Evolutionary conservation across 805 yeast species (phyloP).

Genomic region (Metschnikowia koreensis): DNA sequence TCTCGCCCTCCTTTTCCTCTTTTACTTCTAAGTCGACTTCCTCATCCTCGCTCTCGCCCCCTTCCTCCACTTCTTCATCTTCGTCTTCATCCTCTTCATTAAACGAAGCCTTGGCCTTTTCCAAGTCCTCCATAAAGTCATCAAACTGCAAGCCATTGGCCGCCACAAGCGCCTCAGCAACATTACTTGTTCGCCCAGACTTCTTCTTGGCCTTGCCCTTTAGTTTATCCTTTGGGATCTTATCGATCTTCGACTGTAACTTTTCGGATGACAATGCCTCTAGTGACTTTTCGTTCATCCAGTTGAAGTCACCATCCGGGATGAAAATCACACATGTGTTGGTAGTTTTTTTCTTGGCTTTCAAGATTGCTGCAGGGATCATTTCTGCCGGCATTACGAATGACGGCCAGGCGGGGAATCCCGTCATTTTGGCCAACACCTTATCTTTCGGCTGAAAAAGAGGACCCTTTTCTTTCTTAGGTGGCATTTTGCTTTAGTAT

Average conservation of each 20-base stretch:
- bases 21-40: constrained; percentile 2
- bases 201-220: constrained; percentile 21
- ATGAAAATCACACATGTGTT: constrained; percentile 44
- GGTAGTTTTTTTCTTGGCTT: constrained; percentile 36
- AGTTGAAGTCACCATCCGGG: constrained; percentile 46
- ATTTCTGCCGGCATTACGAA: constrained; percentile 42
- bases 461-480: constrained; percentile 24
- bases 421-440: constrained; percentile 46
- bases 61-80: constrained; percentile 8
- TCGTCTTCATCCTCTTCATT: constrained; percentile 5
- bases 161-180: constrained; percentile 39
- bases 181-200: constrained; percentile 28
- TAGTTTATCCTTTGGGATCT: constrained; percentile 27
- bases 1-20: constrained; percentile 25
- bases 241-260: constrained; percentile 27
- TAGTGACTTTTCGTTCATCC: constrained; percentile 42
- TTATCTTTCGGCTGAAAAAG: constrained; percentile 33
- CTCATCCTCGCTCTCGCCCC: constrained; percentile 1
- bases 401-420: constrained; percentile 51
- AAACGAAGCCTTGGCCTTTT: constrained; percentile 12
- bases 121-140: constrained; percentile 32
- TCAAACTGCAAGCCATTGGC: constrained; percentile 38
- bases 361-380: constrained; percentile 35
- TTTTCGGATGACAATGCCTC: constrained; percentile 31
- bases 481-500: constrained; percentile 27